Conservation (phyloP, 805 yeast genomes). For the Ogataea nonfermentans region DNA sequence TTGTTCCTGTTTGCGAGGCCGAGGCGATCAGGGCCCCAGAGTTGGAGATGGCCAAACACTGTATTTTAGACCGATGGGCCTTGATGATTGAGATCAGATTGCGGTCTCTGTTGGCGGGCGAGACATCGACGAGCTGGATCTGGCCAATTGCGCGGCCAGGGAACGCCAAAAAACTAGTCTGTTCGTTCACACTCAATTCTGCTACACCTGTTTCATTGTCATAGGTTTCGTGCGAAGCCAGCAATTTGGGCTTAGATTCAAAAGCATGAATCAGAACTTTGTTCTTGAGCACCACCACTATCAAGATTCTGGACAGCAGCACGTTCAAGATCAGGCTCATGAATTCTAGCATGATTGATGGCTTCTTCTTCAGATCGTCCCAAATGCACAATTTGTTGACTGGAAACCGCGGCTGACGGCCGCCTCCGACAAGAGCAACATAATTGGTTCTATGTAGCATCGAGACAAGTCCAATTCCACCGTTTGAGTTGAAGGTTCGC, state of each 20-base stretch:
- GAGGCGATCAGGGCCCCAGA: conserved; percentile 72
- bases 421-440: conserved; percentile 88
- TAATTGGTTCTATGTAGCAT: conserved; percentile 93
- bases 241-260: conserved; percentile 70
- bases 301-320: conserved; percentile 68
- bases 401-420: conserved; percentile 73
- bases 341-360: conserved; percentile 72
- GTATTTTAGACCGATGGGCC: conserved; percentile 69
- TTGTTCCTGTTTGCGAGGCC: conserved; percentile 80
- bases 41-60: conserved; percentile 61
- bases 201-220: conserved; percentile 64
- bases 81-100: conserved; percentile 66
- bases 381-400: conserved; percentile 79
- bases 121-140: conserved; percentile 73
- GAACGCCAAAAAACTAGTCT: conserved; percentile 54
- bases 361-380: conserved; percentile 84
- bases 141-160: conserved; percentile 79
- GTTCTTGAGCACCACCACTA: conserved; percentile 67
- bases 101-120: conserved; percentile 61
- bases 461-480: conserved; percentile 71
- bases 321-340: conserved; percentile 73
- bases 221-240: conserved; percentile 63
- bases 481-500: conserved; percentile 43
- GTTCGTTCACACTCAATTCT: conserved; percentile 37
- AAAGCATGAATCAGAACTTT: conserved; percentile 77